phyloP scores from a whole-genome alignment of 768 basidiomycete genomes.

The Russula virescens region DNA sequence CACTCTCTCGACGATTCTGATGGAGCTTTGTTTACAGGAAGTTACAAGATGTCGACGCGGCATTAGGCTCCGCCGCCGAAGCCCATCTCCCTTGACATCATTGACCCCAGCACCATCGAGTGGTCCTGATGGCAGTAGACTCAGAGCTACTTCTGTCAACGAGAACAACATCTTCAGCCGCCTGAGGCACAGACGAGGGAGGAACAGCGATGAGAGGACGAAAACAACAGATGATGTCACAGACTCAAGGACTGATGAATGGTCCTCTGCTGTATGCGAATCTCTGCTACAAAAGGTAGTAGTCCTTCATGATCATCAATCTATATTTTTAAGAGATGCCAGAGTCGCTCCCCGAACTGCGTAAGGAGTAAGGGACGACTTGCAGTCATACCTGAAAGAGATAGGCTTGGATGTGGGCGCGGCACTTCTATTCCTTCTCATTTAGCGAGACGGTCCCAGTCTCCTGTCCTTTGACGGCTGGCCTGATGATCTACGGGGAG shows the following conservation, averaged over 20 bases:
- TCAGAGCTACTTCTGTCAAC: too few species aligned
- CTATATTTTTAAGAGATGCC: conserved; percentile 19
- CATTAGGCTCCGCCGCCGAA: too few species aligned
- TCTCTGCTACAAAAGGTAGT: conserved; percentile 11
- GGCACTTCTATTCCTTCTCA: conserved; percentile 10
- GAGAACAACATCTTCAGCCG: too few species aligned
- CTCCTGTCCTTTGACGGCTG: too few species aligned
- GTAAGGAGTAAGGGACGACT: conserved; percentile 10
- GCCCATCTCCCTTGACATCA: too few species aligned
- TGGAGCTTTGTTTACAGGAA: too few species aligned
- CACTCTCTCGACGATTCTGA: too few species aligned
- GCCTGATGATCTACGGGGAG: too few species aligned
- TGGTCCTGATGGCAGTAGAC: too few species aligned
- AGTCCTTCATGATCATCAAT: conserved; percentile 10
- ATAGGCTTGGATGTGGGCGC: conserved; percentile 18
- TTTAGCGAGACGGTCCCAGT: too few species aligned
- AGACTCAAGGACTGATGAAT: conserved; percentile 18
- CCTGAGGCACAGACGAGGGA: conserved; percentile 1
- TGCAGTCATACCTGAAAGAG: background rate
- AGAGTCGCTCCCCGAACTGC: conserved; percentile 16
- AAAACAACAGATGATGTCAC: conserved; percentile 14
- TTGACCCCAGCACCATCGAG: too few species aligned
- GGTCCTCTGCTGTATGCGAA: conserved; percentile 20
- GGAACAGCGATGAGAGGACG: conserved; percentile 1
- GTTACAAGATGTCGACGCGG: too few species aligned